Percentiles rank a stretch among this genome's conserved stretches.
phyloP scores from a whole-genome alignment of 75 land plant species.

The Isoetes taiwanensis region DNA sequence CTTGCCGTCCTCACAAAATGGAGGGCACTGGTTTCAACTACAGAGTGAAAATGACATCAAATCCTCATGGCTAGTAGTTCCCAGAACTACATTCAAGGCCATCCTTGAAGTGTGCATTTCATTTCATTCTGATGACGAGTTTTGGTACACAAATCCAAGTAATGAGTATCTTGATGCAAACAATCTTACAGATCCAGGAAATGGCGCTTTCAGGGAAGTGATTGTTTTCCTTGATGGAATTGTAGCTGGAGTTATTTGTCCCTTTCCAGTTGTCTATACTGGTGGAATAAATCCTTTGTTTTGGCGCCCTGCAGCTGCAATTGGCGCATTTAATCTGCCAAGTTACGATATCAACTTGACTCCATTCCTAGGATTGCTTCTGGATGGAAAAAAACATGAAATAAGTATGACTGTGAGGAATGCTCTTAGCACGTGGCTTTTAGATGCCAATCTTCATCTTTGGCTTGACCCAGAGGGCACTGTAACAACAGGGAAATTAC shows the following conservation, averaged over 20 bases:
- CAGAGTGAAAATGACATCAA: slow-evolving; percentile 1
- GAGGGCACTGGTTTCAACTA: slow-evolving; percentile 24
- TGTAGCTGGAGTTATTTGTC: slow-evolving; percentile 66
- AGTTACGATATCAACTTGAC: slow-evolving; percentile 58
- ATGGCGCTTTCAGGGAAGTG: slow-evolving; percentile 88
- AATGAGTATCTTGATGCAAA: slow-evolving; percentile 51
- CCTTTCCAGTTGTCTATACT: slow-evolving; percentile 78
- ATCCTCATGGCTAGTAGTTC: slow-evolving; percentile 15
- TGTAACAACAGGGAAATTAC: slow-evolving; percentile 14
- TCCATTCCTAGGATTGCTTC: slow-evolving; percentile 49
- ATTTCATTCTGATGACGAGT: slow-evolving; percentile 64
- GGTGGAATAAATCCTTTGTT: slow-evolving; percentile 77
- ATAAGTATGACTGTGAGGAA: slow-evolving; percentile 31
- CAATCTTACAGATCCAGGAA: slow-evolving; percentile 60
- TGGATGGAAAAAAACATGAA: slow-evolving; percentile 33
- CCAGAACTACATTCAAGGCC: slow-evolving; percentile 59
- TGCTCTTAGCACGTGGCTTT: slow-evolving; percentile 37
- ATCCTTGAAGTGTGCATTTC: slow-evolving; percentile 77
- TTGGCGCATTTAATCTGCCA: slow-evolving; percentile 65
- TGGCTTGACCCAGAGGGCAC: slow-evolving; percentile 43
- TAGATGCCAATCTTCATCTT: slow-evolving; percentile 58
- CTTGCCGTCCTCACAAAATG: slow-evolving; percentile 8
- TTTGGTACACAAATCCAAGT: slow-evolving; percentile 78
- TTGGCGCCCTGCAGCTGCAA: slow-evolving; percentile 75
- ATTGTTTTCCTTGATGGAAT: slow-evolving; percentile 47